These are phyloP conservation scores for Calonectria honghensis DNA, from an alignment of 2,329 filamentous ascomycete species.

Conservation along the genomic window DNA sequence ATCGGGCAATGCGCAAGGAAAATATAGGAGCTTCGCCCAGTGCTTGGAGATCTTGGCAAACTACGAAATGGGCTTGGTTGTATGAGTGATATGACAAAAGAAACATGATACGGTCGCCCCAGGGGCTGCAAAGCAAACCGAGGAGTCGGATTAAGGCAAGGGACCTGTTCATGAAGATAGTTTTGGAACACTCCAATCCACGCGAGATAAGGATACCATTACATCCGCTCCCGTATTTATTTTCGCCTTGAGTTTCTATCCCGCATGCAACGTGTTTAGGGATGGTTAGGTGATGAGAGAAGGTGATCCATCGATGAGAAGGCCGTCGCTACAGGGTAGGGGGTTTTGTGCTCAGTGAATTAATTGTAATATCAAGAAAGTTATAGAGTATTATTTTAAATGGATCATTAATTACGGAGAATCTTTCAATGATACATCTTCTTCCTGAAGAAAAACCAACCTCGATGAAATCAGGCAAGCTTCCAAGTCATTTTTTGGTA, in stretches of 20 bases:
- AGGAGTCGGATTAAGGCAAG: background rate
- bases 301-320: no score
- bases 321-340: no score
- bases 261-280: background rate
- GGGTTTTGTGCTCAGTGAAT: no score
- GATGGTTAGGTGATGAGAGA: background rate
- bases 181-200: background rate
- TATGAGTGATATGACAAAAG: background rate
- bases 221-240: background rate
- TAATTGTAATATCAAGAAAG: no score
- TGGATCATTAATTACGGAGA: no score
- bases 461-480: no score
- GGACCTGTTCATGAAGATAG: background rate
- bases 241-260: background rate
- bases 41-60: background rate
- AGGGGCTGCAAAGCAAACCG: background rate
- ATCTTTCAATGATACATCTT: no score
- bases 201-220: background rate
- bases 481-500: no score
- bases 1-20: background rate
- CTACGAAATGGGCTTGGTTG: background rate
- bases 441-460: no score
- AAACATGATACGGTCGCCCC: background rate
- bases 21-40: background rate
- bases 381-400: no score